Conservation (phyloP, 352 stramenopile species). For the Phytophthora multivora region DNA sequence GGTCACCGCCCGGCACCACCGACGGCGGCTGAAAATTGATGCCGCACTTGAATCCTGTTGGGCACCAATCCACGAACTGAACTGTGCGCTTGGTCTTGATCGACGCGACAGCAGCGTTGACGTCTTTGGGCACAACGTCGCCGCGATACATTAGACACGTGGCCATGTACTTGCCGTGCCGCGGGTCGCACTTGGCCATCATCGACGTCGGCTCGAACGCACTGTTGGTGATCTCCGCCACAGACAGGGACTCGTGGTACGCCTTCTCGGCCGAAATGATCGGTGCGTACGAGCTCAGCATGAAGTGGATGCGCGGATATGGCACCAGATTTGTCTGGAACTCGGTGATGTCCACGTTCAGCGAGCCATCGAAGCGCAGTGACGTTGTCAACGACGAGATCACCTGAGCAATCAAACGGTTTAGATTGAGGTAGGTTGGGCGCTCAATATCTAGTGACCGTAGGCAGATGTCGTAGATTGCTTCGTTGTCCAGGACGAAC, state of each 20-base stretch:
- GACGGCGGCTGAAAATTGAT: conserved; percentile 99
- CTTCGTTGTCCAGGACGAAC: conserved; percentile 1
- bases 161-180: conserved; percentile 89
- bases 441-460: conserved; percentile 70
- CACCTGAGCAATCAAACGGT: conserved; percentile 97
- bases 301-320: conserved; percentile 99
- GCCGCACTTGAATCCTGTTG: conserved; percentile 97
- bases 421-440: conserved; percentile 98
- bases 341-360: conserved; percentile 99
- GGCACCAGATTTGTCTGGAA: conserved; percentile 99
- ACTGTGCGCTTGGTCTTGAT: conserved; percentile 99
- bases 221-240: conserved; percentile 98
- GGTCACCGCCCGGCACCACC: conserved; percentile 95
- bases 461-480: conserved; percentile 1
- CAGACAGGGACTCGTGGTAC: conserved; percentile 96
- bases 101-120: conserved; percentile 96
- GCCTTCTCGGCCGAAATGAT: conserved; percentile 93
- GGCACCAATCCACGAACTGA: conserved; percentile 99
- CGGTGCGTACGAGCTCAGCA: conserved; percentile 97
- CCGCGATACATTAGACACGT: conserved; percentile 98
- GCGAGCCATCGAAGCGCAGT: conserved; percentile 95
- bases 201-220: conserved; percentile 97
- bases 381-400: conserved; percentile 60
- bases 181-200: conserved; percentile 98
- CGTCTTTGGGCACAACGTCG: conserved; percentile 93